Evolutionary conservation across 495 filamentous ascomycete genomes (phyloP), one percentile per base, ranked within the genome.

Genomic region (Aspergillus egyptiacus): DNA sequence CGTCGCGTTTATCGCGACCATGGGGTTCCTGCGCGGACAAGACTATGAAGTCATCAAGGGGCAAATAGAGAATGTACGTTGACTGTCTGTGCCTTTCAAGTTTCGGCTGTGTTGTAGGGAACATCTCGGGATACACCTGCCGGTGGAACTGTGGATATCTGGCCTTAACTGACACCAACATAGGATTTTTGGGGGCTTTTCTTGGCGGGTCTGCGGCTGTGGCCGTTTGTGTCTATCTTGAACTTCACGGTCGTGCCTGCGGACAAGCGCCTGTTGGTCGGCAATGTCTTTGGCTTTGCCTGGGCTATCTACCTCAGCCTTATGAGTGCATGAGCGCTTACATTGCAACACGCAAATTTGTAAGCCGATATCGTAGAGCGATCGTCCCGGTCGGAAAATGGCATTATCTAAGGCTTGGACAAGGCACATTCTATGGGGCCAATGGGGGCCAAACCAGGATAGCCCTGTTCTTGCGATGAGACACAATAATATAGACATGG

Each of bases 301-400:
- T 96, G 90, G 90, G 85, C 83, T 2, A 66, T 91, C 32, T 95
- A 87, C 64, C 72, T 95, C 64, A 89, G 88, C 53, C 64, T 89
- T 58, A 54, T 79, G 35, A 66, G 78, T 31, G 58, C 57, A 13
- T 67, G 42, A 54, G 41, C 25, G 40, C 40, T 28, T 28, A 20
- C 13, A 14, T 10, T 10, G 25, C 25, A 27, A 27, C 24, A 4
- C 24, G 24, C n/a, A n/a, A n/a, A n/a, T n/a, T n/a, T n/a, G n/a
- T n/a, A n/a, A n/a, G n/a, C n/a, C n/a, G 30, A 9, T 11, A 30
- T 32, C 30, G 10, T n/a, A 10, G 25, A 36, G n/a, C 15, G 33
- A 2, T 36, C 7, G 14, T 15, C 13, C n/a, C n/a, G 15, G 6
- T 5, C 10, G 5, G 25, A 27, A 27, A 5, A 27, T 27, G 25